Percentiles rank a stretch among this genome's conserved stretches.
phyloP scores from a whole-genome alignment of 805 yeast species.

The Jamesozyma piceae region DNA sequence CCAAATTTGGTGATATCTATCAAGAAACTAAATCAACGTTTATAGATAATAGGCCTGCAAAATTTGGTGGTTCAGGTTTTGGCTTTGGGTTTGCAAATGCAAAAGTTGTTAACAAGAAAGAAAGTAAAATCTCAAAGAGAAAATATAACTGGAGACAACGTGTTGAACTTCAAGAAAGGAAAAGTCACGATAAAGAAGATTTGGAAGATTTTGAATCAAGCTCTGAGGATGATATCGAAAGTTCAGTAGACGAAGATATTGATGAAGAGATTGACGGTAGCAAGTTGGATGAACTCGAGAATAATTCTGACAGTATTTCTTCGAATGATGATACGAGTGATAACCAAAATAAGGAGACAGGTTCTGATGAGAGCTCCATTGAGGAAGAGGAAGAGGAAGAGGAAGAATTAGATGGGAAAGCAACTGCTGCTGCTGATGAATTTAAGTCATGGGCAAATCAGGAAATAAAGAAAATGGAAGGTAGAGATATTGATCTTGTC shows the following conservation, averaged over 20 bases:
- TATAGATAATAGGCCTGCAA: constrained; percentile 61
- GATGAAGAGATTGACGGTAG: constrained; percentile 16
- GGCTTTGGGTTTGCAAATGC: constrained; percentile 63
- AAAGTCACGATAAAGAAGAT: constrained; percentile 42
- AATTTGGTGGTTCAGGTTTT: constrained; percentile 49
- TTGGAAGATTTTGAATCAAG: constrained; percentile 48
- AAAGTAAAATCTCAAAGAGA: constrained; percentile 31
- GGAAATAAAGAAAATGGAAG: constrained; percentile 56
- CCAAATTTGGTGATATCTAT: constrained; percentile 19
- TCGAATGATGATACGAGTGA: neutral
- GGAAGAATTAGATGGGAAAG: constrained; percentile 28
- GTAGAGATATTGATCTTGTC: constrained; percentile 44
- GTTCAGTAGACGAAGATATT: constrained; percentile 22
- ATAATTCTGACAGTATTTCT: constrained; percentile 4
- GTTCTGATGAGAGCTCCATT: constrained; percentile 19
- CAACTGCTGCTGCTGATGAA: constrained; percentile 40
- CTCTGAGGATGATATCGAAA: constrained; percentile 23
- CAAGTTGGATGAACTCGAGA: constrained; percentile 15
- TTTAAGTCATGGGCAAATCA: constrained; percentile 87
- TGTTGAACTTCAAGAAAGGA: constrained; percentile 39
- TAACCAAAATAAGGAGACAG: constrained; percentile 9
- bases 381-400: constrained; percentile 5
- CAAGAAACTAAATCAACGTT: constrained; percentile 35
- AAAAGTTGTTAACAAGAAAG: constrained; percentile 36
- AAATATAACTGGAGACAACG: constrained; percentile 68